phyloP scores from a whole-genome alignment of 2,329 filamentous ascomycete species.

The Westerdykella ornata region DNA sequence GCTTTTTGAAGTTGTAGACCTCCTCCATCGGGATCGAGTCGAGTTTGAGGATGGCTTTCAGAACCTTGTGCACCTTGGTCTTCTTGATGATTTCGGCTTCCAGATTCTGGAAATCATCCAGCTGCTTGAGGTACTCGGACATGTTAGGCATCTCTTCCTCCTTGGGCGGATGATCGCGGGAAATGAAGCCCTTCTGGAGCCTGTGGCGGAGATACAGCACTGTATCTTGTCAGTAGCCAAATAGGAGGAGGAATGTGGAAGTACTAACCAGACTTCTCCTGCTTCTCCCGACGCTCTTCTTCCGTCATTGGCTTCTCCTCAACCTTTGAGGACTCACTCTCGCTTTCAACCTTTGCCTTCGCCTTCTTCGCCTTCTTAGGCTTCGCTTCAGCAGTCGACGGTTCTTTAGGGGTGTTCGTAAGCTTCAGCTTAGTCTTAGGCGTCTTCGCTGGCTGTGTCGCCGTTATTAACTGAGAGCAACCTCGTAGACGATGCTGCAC shows the following conservation, averaged over 20 bases:
- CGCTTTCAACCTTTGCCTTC: slow-evolving; percentile 38
- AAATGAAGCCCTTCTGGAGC: slow-evolving; percentile 88
- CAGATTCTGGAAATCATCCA: slow-evolving; percentile 73
- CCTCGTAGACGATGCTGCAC: slow-evolving; percentile 4
- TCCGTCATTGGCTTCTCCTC: slow-evolving; percentile 50
- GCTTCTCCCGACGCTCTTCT: slow-evolving; percentile 51
- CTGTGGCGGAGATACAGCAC: slow-evolving; percentile 93
- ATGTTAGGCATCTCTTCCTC: slow-evolving; percentile 75
- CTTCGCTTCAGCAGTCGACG: slow-evolving; percentile 38
- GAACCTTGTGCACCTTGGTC: slow-evolving; percentile 98
- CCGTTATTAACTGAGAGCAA: slow-evolving; percentile 19
- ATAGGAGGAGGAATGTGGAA: background rate
- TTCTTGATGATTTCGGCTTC: slow-evolving; percentile 81
- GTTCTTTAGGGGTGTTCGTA: slow-evolving; percentile 38
- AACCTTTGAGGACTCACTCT: slow-evolving; percentile 50
- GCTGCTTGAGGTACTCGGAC: slow-evolving; percentile 69
- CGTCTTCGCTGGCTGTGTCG: slow-evolving; percentile 43
- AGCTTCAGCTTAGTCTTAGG: slow-evolving; percentile 46
- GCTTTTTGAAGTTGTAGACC: slow-evolving; percentile 80
- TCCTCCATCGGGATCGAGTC: slow-evolving; percentile 71
- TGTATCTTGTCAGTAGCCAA: slow-evolving; percentile 19
- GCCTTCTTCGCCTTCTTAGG: slow-evolving; percentile 57
- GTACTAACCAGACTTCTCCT: slow-evolving; percentile 50
- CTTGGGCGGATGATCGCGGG: slow-evolving; percentile 75
- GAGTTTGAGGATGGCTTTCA: slow-evolving; percentile 89